Evolutionary conservation across 257 asterid species (phyloP), one percentile per base, ranked within the genome.

Genomic region (Eustoma russellianum): DNA sequence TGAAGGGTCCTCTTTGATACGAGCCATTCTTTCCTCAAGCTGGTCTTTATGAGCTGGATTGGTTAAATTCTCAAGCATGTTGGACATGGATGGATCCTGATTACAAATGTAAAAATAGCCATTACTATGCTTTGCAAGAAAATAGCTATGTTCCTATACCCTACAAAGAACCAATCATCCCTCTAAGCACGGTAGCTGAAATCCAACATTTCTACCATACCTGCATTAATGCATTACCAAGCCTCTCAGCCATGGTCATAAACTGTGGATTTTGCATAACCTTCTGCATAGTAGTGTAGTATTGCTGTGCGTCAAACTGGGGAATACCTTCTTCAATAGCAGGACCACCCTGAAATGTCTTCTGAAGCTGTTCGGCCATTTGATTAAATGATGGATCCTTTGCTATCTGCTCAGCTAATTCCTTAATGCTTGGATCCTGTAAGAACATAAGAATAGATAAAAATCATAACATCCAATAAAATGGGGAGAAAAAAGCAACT

Each of bases 201-300:
- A 2, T 35, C 40, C 17, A 66, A 46, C 41, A 50, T 24, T 44
- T 33, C 7, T 53, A 56, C 57, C 18, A 44, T 69, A 89, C 97
- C 97, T 89, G 95, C 86, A 89, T 77, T 67, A 92, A 69, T 28
- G 97, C 83, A 61, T 45, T 78, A 57, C 99, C 99, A 72, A 92
- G 92, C 67, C 74, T 83, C 81, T 92, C 95, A 53, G 99, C 96
- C 96, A 92, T 92, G 64, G 79, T 74, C 94, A 88, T 75, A 62
- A 92, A 88, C 52, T 92, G 97, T 33, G 99, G 99, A 62, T 92
- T 92, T 77, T 92, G 95, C 97, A 92, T 92, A 59, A 92, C 99
- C 69, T 92, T 93, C 68, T 92, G 99, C 93, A 92, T 88, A 7
- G 99, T 85, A 17, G 83, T 65, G 56, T 77, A 78, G 68, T 92